Percentiles rank a stretch among this genome's conserved stretches.
Evolutionary conservation across 495 filamentous ascomycete species (phyloP).

Genomic region (Gamarada debralockiae): DNA sequence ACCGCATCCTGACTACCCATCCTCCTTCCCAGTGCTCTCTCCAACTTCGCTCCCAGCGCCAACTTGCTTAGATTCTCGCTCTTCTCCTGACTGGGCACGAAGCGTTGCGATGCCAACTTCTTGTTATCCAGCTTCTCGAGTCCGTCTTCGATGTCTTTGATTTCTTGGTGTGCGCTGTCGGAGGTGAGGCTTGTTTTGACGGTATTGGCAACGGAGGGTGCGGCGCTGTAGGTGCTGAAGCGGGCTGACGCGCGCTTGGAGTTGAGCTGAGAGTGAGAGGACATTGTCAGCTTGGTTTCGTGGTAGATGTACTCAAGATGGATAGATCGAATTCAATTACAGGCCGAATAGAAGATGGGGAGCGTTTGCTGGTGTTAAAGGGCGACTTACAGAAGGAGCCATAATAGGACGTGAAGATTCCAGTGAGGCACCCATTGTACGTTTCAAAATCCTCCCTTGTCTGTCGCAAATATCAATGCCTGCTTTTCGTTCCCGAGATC

Average conservation of each 20-base stretch:
- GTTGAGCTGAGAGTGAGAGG: constrained; percentile 26
- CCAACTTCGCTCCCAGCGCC: constrained; percentile 88
- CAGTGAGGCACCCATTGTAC: constrained; percentile 59
- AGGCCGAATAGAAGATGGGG: neutral
- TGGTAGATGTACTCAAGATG: constrained; percentile 6
- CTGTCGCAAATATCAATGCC: neutral
- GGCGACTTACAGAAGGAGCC: constrained; percentile 63
- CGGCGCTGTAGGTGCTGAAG: constrained; percentile 77
- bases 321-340: neutral
- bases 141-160: constrained; percentile 75
- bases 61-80: constrained; percentile 82
- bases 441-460: constrained; percentile 6
- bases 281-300: constrained; percentile 13
- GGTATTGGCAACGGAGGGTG: constrained; percentile 47
- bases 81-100: constrained; percentile 78
- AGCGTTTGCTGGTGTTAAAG: too few species aligned
- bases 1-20: constrained; percentile 92
- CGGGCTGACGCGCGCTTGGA: constrained; percentile 69
- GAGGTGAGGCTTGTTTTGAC: constrained; percentile 51
- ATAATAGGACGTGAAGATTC: constrained; percentile 77
- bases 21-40: constrained; percentile 82
- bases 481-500: too few species aligned
- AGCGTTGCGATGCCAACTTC: constrained; percentile 78
- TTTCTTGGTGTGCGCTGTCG: constrained; percentile 60
- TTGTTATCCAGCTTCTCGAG: constrained; percentile 91